Percentiles rank a stretch among this genome's conserved stretches.
phyloP scores from a whole-genome alignment of 1,284 basidiomycete genomes.

The Schizopora paradoxa region DNA sequence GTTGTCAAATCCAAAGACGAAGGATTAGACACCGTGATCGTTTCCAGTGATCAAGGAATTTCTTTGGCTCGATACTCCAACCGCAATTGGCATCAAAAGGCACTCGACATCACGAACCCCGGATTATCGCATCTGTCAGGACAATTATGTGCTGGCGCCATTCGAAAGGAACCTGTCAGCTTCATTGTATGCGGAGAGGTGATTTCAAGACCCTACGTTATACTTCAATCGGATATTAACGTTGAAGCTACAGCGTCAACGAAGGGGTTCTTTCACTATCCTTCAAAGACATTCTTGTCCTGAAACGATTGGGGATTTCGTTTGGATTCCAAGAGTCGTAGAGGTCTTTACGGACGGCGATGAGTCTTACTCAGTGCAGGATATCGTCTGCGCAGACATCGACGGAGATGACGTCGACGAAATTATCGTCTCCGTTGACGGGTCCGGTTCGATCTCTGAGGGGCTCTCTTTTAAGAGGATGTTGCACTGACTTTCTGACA shows the following conservation, averaged over 20 bases:
- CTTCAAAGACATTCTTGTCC: neutral
- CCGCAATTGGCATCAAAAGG: slow-evolving; percentile 10
- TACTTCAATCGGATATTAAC: neutral
- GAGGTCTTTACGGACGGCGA: slow-evolving; percentile 6
- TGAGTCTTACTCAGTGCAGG: slow-evolving; percentile 5
- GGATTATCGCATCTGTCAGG: slow-evolving; percentile 2
- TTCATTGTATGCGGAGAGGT: slow-evolving; percentile 13
- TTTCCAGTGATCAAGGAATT: slow-evolving; percentile 14
- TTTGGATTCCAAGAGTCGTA: slow-evolving; percentile 10
- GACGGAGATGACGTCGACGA: slow-evolving; percentile 16
- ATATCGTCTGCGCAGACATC: slow-evolving; percentile 14
- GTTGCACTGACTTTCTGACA: neutral
- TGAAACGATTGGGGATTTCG: slow-evolving; percentile 5
- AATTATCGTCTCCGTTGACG: slow-evolving; percentile 11
- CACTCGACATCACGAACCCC: neutral
- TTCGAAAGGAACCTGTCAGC: slow-evolving; percentile 6
- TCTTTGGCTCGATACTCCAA: slow-evolving; percentile 12
- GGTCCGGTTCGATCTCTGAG: slow-evolving; percentile 2
- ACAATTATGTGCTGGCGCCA: slow-evolving; percentile 5
- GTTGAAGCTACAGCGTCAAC: neutral
- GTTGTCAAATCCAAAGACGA: slow-evolving; percentile 5
- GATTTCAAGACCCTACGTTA: neutral
- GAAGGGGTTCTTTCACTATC: slow-evolving; percentile 4
- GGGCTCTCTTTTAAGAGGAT: neutral
- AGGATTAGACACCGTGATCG: slow-evolving; percentile 8